A percentile compares a stretch with the other conserved stretches of the same genome.
Conservation (phyloP, 805 yeast species). For the Ogataea haglerorum region DNA sequence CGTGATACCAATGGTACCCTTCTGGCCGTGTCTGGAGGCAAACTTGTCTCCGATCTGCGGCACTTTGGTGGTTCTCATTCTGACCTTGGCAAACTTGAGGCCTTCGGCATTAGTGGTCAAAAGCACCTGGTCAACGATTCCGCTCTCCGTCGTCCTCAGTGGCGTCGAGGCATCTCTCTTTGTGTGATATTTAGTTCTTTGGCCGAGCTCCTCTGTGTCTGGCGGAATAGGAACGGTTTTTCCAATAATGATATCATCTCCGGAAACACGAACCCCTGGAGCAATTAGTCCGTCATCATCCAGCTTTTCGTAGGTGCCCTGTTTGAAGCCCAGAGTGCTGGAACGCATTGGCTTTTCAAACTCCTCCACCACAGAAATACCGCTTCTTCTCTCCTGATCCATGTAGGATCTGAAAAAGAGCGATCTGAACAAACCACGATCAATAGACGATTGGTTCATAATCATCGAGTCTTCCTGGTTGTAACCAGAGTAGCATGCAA, state of each 20-base stretch:
- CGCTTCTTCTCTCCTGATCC: conserved; percentile 98
- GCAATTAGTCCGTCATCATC: conserved; percentile 98
- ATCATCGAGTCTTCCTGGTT: conserved; percentile 99
- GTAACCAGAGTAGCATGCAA: conserved; percentile 96
- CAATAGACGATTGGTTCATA: conserved; percentile 98
- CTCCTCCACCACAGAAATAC: conserved; percentile 97
- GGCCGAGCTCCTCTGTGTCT: conserved; percentile 97
- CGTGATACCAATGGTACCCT: conserved; percentile 99
- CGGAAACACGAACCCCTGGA: conserved; percentile 98
- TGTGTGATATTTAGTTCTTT: conserved; percentile 96
- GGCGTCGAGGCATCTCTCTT: conserved; percentile 99
- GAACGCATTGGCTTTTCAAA: conserved; percentile 96
- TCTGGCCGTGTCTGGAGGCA: conserved; percentile 99
- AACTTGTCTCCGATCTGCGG: conserved; percentile 99
- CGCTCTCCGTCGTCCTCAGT: conserved; percentile 91
- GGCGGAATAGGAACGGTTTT: conserved; percentile 99
- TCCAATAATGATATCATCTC: conserved; percentile 98
- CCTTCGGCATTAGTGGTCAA: conserved; percentile 98
- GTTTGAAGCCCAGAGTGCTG: conserved; percentile 91
- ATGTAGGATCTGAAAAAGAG: conserved; percentile 94
- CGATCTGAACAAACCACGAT: conserved; percentile 93
- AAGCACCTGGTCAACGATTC: conserved; percentile 97
- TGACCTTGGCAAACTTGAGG: conserved; percentile 91
- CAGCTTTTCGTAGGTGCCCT: conserved; percentile 95
- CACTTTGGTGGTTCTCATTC: conserved; percentile 97